These are phyloP conservation scores for Bathelium albidoporum DNA, from an alignment of 495 filamentous ascomycete species.

Conservation along the genomic window DNA sequence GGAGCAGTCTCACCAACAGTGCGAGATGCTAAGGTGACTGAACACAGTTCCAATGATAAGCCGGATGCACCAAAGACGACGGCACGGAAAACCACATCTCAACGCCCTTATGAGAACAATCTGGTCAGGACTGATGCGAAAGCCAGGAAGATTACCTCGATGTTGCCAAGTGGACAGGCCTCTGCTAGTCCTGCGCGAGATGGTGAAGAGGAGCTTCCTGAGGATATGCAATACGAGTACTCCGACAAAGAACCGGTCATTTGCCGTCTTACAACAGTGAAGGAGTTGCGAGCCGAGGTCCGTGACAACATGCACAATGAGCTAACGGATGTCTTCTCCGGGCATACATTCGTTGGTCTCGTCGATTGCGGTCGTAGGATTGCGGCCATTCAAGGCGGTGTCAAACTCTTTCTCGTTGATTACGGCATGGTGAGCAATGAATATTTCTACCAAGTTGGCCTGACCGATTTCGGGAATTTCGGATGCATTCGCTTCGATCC, in stretches of 20 bases:
- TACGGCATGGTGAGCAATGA: slow-evolving; percentile 82
- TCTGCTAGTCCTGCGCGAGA: slow-evolving; percentile 14
- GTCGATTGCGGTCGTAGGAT: slow-evolving; percentile 81
- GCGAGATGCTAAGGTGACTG: not conserved
- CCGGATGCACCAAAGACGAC: slow-evolving; percentile 21
- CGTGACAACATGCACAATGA: slow-evolving; percentile 79
- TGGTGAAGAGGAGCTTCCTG: slow-evolving; percentile 15
- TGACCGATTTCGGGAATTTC: slow-evolving; percentile 96
- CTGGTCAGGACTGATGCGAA: slow-evolving; percentile 86
- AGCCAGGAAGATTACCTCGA: slow-evolving; percentile 88
- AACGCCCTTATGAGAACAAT: slow-evolving; percentile 73
- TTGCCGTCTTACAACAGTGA: slow-evolving; percentile 70
- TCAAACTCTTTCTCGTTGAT: slow-evolving; percentile 88
- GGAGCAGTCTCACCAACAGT: slow-evolving; percentile 24
- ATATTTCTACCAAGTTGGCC: slow-evolving; percentile 93
- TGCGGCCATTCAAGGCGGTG: slow-evolving; percentile 83
- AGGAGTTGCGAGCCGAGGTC: slow-evolving; percentile 68
- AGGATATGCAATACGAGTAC: slow-evolving; percentile 56
- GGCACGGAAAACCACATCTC: slow-evolving; percentile 31
- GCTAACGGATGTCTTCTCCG: slow-evolving; percentile 79
- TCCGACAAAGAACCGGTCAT: slow-evolving; percentile 55
- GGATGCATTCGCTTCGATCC: slow-evolving; percentile 73
- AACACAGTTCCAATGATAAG: not conserved
- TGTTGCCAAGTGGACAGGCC: slow-evolving; percentile 52
- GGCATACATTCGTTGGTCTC: slow-evolving; percentile 87